These are phyloP conservation scores for Moesziomyces sp. DNA, from an alignment of 1,284 basidiomycete species.

Conservation along the genomic window DNA sequence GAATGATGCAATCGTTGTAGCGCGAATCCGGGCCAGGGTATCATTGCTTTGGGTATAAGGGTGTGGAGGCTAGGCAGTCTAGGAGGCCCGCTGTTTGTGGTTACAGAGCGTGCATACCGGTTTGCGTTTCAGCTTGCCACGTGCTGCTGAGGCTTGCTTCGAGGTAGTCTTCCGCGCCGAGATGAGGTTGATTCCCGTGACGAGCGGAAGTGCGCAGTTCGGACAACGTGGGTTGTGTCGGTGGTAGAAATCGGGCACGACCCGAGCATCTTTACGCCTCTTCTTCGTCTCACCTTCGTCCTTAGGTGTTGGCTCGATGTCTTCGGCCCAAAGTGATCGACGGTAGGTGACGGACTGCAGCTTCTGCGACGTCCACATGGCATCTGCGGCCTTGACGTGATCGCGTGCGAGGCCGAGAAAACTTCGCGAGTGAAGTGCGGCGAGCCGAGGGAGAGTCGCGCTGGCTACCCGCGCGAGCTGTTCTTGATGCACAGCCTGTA, in stretches of 20 bases:
- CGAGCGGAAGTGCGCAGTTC: slow-evolving; percentile 16
- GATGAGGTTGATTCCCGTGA: slow-evolving; percentile 18
- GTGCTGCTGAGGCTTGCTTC: not conserved
- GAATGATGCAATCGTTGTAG: not conserved
- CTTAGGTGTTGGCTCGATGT: slow-evolving; percentile 10
- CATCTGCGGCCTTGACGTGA: not conserved
- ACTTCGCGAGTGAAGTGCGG: slow-evolving; percentile 22
- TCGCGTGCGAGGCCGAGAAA: slow-evolving; percentile 27
- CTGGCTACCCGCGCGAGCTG: slow-evolving; percentile 24
- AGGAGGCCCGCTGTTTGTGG: slow-evolving; percentile 12
- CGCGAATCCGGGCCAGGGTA: slow-evolving; percentile 14
- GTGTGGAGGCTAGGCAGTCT: not conserved
- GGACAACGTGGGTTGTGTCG: slow-evolving; percentile 24
- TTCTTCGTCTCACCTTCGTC: not conserved
- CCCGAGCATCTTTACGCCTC: not conserved
- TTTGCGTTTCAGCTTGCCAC: slow-evolving; percentile 5
- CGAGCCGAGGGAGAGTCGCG: slow-evolving; percentile 23
- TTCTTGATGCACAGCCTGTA: slow-evolving; percentile 39
- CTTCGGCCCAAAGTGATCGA: slow-evolving; percentile 24
- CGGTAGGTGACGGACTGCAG: slow-evolving; percentile 14
- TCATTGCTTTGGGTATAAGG: not conserved
- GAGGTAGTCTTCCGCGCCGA: not conserved
- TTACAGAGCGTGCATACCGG: slow-evolving; percentile 14
- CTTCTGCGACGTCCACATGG: slow-evolving; percentile 20
- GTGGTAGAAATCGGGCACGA: slow-evolving; percentile 34